Percentiles rank a stretch among this genome's conserved stretches.
These are phyloP conservation scores for Rusavskia elegans DNA, from an alignment of 495 filamentous ascomycete species.

Conservation along the genomic window DNA sequence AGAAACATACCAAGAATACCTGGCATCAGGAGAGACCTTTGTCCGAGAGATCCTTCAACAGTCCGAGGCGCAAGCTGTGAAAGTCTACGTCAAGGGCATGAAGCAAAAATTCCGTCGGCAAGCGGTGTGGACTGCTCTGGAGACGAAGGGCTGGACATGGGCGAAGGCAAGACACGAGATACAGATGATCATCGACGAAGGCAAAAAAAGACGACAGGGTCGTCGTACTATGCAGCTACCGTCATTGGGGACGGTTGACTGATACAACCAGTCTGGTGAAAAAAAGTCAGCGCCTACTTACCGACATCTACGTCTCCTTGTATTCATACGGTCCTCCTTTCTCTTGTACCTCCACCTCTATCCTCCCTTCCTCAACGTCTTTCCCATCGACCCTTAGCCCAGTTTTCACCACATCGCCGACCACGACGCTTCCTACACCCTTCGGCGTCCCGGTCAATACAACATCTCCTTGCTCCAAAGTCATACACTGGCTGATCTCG, in stretches of 20 bases:
- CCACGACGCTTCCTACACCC: conserved; percentile 73
- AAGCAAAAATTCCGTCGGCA: conserved; percentile 2
- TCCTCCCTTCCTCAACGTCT: conserved; percentile 72
- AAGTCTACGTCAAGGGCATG: conserved; percentile 17
- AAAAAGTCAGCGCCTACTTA: neutral
- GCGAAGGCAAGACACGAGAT: too few relatives aligned
- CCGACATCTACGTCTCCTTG: conserved; percentile 22
- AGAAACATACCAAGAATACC: conserved; percentile 11
- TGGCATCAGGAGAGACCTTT: conserved; percentile 8
- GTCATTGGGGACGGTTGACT: conserved; percentile 13
- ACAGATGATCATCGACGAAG: neutral
- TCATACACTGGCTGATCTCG: conserved; percentile 90
- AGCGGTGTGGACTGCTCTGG: conserved; percentile 10
- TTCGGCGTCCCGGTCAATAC: conserved; percentile 93
- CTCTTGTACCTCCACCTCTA: conserved; percentile 72
- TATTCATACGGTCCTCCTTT: conserved; percentile 27
- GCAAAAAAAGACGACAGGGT: neutral
- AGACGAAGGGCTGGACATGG: conserved; percentile 1
- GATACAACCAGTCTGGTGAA: neutral
- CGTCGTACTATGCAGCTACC: too few relatives aligned
- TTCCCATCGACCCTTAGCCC: conserved; percentile 68
- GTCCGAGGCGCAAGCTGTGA: conserved; percentile 12
- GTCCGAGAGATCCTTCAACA: neutral
- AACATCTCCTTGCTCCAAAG: conserved; percentile 78
- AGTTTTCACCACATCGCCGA: conserved; percentile 79